Base-by-base conservation (phyloP, 1,284 basidiomycete species). In the Chalciporus sp. region DNA sequence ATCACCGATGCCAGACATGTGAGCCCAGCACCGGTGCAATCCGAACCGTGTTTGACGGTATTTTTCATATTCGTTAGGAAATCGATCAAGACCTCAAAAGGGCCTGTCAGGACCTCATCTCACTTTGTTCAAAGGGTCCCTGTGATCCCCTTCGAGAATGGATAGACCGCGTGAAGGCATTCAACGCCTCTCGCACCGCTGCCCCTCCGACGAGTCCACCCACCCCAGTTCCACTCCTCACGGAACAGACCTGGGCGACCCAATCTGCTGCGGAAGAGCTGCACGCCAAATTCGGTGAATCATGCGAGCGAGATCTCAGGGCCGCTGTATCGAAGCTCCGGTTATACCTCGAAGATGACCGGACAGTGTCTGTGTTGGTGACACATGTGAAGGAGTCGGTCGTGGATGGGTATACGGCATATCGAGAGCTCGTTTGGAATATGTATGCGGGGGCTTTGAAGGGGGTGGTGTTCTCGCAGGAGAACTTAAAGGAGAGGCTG, bases 1-100 rank as follows among this genome's bases (percentile, higher is more conserved):
- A 77, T 86, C 52, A 74, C 74, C 8, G 85, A 86, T 51, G 80
- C 85, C 8, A 83, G 82, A 73, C 81, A 84, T 55, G 90, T 92
- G 65, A 58, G 82, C 70, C 19, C 12, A 33, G 12, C 37, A 20
- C n/a, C 23, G 23, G 23, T 23, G 23, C 23, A 23, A 2, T 23
- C 6, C n/a, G 11, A 33, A n/a, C 17, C 23, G 7, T 5, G 42
- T 12, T 3, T 4, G 12, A 29, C 19, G 26, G 27, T 33, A 28
- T 53, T 42, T 50, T 19, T 42, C 27, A 10, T 5, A 12, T 29
- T 45, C 43, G 14, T 33, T 65, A 94, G 88, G 88, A 87, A 55
- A 88, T 96, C 55, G 94, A 96, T 70, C 80, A 86, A 50, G 88
- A 90, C 44, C 81, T 96, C 42, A 90, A 92, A 65, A 77, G 77